These are phyloP conservation scores for Drosera capensis DNA, from an alignment of 148 eudicot genomes.

Conservation along the genomic window DNA sequence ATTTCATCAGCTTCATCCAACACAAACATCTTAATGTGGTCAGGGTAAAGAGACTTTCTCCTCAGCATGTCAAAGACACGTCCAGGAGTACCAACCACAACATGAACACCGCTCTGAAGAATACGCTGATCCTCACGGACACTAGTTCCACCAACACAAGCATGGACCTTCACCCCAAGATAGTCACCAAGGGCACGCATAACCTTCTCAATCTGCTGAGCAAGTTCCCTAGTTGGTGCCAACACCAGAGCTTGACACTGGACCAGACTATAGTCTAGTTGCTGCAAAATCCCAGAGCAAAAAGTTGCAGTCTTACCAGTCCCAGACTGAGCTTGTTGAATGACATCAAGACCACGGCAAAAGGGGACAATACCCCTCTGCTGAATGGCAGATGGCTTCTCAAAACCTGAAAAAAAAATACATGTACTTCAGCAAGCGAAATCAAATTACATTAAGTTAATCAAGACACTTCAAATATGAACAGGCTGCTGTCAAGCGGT, in stretches of 20 bases:
- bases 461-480: not conserved
- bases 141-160: conserved; percentile 13
- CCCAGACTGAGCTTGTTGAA: conserved; percentile 56
- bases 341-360: conserved; percentile 44
- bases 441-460: not conserved
- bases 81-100: conserved; percentile 15
- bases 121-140: conserved; percentile 13
- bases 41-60: conserved; percentile 5
- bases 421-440: not conserved
- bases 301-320: conserved; percentile 58
- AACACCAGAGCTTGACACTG: conserved; percentile 47
- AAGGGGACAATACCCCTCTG: conserved; percentile 56
- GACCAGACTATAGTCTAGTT: conserved; percentile 28
- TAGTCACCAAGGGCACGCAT: conserved; percentile 43
- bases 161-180: conserved; percentile 12
- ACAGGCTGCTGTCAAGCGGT: too few species aligned
- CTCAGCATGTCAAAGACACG: conserved; percentile 10
- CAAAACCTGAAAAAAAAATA: conserved; percentile 26
- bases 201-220: conserved; percentile 51
- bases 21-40: conserved; percentile 7
- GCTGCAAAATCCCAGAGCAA: conserved; percentile 54
- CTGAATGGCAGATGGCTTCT: conserved; percentile 59
- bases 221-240: conserved; percentile 53
- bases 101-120: conserved; percentile 12
- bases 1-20: conserved; percentile 13